Evolutionary conservation across 306 rosid species (phyloP), one percentile per base, ranked within the genome.

Genomic region (Gynostemma pentaphyllum): DNA sequence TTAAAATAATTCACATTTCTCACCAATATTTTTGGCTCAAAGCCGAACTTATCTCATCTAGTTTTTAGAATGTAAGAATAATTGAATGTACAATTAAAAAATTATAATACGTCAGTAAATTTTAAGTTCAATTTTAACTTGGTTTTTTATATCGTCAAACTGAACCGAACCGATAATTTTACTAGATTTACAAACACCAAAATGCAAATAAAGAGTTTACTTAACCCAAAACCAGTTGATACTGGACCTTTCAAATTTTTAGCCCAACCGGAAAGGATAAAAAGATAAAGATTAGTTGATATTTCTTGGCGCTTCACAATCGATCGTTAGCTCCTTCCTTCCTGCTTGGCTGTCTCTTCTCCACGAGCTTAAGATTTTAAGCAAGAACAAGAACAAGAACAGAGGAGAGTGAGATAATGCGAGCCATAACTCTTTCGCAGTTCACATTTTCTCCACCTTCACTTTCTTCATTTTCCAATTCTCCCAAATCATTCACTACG

Each of bases 371-470:
- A 10, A 40, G 7, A 23, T 30, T 13, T 2, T 2, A 32, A 32
- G 66, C 7, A 18, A 13, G 36, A 23, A 39, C 23, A 45, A 52
- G 71, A 65, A 19, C 24, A 16, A 27, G n/a, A 52, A 18, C 40
- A 18, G 23, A 15, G 48, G 41, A 37, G 72, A 68, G 23, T 16
- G 4, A 22, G 42, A 68, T 2, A 72, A 85, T 88, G 98, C 86
- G 76, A 42, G 63, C 71, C 82, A 45, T 64, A n/a, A 67, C 75
- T 67, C 81, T 82, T 80, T 65, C 77, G 4, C 78, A 78, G 57
- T 69, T 71, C 45, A 56, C 79, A 12, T 28, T 68, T 55, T 71
- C 69, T 64, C 56, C 68, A 18, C 75, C 81, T 64, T 75, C 79
- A 7, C 68, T 67, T 50, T 52, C 74, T 54, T 45, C 83, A 4